These are phyloP conservation scores for Euphorbia pulcherrima DNA, from an alignment of 345 rosid genomes.

Conservation along the genomic window DNA sequence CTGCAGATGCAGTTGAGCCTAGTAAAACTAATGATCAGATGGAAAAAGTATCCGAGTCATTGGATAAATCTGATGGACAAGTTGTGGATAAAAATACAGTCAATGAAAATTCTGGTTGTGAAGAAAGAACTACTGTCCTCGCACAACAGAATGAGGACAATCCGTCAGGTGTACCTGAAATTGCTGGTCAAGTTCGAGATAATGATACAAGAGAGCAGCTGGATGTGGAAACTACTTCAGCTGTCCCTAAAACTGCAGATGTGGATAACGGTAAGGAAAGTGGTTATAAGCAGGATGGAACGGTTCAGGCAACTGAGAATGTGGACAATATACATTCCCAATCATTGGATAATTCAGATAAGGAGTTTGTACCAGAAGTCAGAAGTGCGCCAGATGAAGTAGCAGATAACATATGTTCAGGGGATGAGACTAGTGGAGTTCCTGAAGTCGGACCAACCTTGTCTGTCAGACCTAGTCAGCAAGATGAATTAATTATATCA, in stretches of 20 bases:
- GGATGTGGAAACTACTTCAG: slow-evolving; percentile 26
- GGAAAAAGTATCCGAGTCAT: background rate
- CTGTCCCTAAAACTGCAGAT: slow-evolving; percentile 18
- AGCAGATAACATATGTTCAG: too few relatives aligned
- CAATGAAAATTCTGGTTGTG: background rate
- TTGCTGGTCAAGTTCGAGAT: slow-evolving; percentile 16
- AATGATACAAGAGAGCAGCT: slow-evolving; percentile 9
- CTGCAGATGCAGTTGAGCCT: background rate
- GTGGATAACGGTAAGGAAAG: slow-evolving; percentile 16
- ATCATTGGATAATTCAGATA: background rate
- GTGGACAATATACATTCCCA: background rate
- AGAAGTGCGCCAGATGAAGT: slow-evolving; percentile 2
- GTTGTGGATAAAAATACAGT: background rate
- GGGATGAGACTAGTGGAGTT: slow-evolving; percentile 16
- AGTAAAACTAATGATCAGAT: background rate
- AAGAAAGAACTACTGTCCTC: background rate
- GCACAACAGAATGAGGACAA: slow-evolving; percentile 25
- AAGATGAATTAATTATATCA: slow-evolving; percentile 7
- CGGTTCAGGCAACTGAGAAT: background rate
- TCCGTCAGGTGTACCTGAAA: slow-evolving; percentile 20
- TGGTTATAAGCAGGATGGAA: slow-evolving; percentile 12
- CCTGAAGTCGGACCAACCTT: background rate
- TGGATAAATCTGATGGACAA: slow-evolving; percentile 4
- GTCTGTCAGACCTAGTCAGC: slow-evolving; percentile 4
- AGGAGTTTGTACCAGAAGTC: background rate